Base-by-base conservation (phyloP, 352 stramenopile genomes). In the Pythium apleroticum region DNA sequence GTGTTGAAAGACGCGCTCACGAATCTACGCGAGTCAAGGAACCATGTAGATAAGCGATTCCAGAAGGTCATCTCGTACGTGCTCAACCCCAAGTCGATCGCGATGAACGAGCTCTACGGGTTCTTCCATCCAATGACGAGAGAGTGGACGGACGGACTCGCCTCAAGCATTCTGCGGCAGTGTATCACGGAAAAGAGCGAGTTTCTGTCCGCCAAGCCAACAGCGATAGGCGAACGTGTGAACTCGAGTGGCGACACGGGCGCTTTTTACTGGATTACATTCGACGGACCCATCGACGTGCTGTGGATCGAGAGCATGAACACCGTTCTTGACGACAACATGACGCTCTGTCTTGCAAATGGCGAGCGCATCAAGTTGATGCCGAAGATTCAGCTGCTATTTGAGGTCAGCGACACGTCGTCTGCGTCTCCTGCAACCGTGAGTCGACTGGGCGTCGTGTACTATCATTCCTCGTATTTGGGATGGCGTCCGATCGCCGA, bases 381-480 rank as follows among this genome's bases (percentile, higher is more conserved):
- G 12, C 80, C 73, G 0, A 78, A 73, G 31, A 98, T 98, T 68
- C 95, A 97, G 55, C 79, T 97, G 66, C 57, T 98, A 2, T 98
- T 98, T 65, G 94, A 98, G 74, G 91, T 98, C 3, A 78, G 86
- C 20, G 91, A 98, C 68, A 90, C 97, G 1, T 77, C 78, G 4
- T 91, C 90, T 4, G 94, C 94, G 5, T 98, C 90, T 1, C 94
- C 94, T 4, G 94, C 94, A 11, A 98, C 93, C 17, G 91, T 98
- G 10, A 97, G 87, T 48, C 85, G 91, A 3, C 82, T 97, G 12
- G 93, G 93, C 35, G 89, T 98, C 25, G 78, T 98, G 9, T 98
- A 97, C 68, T 96, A 98, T 58, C 76, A 86, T 30, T 68, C 69
- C 0, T 69, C 65, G 8, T 79, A 84, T 31, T 69, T 96, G 3